These are phyloP conservation scores for Heritiera littoralis DNA, from an alignment of 345 rosid genomes.

Conservation along the genomic window DNA sequence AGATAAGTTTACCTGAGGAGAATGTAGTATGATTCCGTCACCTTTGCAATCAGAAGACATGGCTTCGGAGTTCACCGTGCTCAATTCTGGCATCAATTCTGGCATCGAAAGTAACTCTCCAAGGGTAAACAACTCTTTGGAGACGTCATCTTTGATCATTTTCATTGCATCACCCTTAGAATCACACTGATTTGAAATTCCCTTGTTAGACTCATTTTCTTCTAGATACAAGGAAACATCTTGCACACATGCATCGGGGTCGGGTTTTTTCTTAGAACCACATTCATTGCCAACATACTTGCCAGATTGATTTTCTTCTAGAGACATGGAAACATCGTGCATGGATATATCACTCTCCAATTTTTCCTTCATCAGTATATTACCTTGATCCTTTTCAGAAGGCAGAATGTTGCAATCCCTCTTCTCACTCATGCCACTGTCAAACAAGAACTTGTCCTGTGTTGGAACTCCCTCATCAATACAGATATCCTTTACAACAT, in stretches of 20 bases:
- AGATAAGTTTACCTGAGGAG: constrained; percentile 40
- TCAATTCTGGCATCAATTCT: constrained; percentile 31
- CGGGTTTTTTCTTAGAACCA: constrained; percentile 8
- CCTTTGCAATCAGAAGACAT: constrained; percentile 16
- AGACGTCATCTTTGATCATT: constrained; percentile 20
- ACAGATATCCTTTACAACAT: constrained; percentile 76
- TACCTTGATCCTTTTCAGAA: constrained; percentile 32
- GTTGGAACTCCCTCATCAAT: constrained; percentile 69
- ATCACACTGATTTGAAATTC: constrained; percentile 17
- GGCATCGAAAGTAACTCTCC: constrained; percentile 47
- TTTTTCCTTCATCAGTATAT: constrained; percentile 20
- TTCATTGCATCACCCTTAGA: constrained; percentile 24
- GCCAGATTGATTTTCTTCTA: constrained; percentile 10
- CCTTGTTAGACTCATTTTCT: constrained; percentile 27
- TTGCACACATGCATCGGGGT: constrained; percentile 17
- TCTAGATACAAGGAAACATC: not conserved
- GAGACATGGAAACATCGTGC: constrained; percentile 8
- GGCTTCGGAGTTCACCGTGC: constrained; percentile 24
- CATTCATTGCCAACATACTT: not conserved
- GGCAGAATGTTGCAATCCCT: constrained; percentile 15
- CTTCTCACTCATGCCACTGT: constrained; percentile 33
- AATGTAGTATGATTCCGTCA: constrained; percentile 31
- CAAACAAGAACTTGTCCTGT: constrained; percentile 56
- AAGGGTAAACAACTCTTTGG: constrained; percentile 38
- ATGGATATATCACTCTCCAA: constrained; percentile 14